A percentile compares a stretch with the other conserved stretches of the same genome.
Conservation (phyloP, 768 basidiomycete species). For the Leccinum pellstonianum region DNA sequence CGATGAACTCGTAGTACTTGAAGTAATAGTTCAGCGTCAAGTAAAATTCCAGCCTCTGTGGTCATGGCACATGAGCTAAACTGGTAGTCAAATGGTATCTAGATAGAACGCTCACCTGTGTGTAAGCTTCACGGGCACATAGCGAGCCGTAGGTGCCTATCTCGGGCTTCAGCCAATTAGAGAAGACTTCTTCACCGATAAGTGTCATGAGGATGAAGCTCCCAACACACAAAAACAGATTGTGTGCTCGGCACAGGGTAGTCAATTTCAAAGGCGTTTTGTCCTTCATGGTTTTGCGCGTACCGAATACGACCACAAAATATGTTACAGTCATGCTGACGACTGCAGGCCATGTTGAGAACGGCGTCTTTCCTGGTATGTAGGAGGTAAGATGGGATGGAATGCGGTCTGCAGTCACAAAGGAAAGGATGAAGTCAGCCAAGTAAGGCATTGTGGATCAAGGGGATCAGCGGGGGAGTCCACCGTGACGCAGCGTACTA, state of each 20-base stretch:
- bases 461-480: neutral
- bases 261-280: constrained; percentile 68
- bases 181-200: constrained; percentile 86
- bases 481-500: no score
- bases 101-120: constrained; percentile 57
- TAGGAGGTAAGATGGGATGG: constrained; percentile 61
- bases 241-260: constrained; percentile 81
- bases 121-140: constrained; percentile 76
- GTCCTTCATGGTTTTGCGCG: constrained; percentile 80
- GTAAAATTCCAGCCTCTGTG: constrained; percentile 84
- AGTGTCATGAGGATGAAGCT: constrained; percentile 75
- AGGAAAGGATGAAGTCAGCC: constrained; percentile 62
- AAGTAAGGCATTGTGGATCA: constrained; percentile 56
- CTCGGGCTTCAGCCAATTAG: constrained; percentile 70
- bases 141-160: constrained; percentile 74
- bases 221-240: constrained; percentile 78
- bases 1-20: constrained; percentile 92
- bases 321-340: constrained; percentile 67
- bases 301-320: constrained; percentile 81
- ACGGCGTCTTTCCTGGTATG: constrained; percentile 72
- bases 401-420: constrained; percentile 48
- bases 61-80: neutral
- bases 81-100: neutral
- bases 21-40: constrained; percentile 97
- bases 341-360: constrained; percentile 75